Conservation (phyloP, 139 green algal species). For the Zygnema cylindricum region DNA sequence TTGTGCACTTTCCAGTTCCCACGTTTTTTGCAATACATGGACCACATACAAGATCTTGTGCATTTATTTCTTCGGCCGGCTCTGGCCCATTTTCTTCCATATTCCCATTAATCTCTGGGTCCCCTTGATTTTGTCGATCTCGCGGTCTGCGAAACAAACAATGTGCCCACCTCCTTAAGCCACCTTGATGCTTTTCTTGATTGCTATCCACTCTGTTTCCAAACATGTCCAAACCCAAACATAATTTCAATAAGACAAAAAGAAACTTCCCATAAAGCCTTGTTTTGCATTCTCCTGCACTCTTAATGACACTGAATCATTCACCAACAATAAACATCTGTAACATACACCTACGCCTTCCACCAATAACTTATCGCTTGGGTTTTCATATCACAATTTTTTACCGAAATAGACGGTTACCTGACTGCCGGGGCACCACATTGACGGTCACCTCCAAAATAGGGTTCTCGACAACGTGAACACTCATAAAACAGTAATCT, state of each 20-base stretch:
- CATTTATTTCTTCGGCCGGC: neutral
- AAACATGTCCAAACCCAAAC: no score
- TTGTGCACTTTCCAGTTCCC: neutral
- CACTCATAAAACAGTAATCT: conserved; percentile 37
- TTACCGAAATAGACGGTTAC: neutral
- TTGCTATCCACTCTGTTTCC: no score
- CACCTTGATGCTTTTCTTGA: no score
- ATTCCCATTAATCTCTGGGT: no score
- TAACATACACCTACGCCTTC: neutral
- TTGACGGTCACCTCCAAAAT: conserved; percentile 59
- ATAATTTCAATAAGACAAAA: no score
- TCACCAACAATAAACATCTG: neutral
- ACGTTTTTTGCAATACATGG: neutral
- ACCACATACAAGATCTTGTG: conserved; percentile 31
- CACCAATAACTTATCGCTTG: neutral
- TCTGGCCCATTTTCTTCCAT: no score
- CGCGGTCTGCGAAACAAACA: no score
- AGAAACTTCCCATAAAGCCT: no score
- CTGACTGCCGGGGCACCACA: conserved; percentile 38
- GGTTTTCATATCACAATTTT: neutral
- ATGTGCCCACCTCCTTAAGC: no score
- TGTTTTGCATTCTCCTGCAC: no score
- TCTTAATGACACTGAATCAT: no score
- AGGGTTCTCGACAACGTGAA: conserved; percentile 55
- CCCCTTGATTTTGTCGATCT: no score